These are phyloP conservation scores for Aspergillus campestris DNA, from an alignment of 495 filamentous ascomycete genomes.

Conservation along the genomic window DNA sequence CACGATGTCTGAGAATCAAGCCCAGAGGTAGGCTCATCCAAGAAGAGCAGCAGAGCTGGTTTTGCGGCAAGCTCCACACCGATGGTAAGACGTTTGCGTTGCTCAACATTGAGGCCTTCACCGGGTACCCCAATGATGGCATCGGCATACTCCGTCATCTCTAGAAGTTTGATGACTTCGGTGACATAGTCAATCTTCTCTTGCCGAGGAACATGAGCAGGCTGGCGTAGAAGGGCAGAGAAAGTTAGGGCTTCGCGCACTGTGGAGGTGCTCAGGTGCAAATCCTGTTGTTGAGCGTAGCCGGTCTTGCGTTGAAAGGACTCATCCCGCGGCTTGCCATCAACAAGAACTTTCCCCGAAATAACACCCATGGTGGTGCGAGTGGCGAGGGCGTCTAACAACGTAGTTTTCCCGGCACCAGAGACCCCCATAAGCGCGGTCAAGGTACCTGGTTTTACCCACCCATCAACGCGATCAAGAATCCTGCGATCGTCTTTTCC, in stretches of 20 bases:
- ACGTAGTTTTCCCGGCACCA: conserved; percentile 54
- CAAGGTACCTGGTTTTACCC: conserved; percentile 56
- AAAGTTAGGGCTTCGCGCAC: conserved; percentile 78
- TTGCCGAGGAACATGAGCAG: conserved; percentile 52
- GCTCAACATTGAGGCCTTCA: conserved; percentile 70
- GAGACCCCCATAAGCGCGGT: conserved; percentile 54
- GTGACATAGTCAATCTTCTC: conserved; percentile 89
- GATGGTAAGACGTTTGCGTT: conserved; percentile 75
- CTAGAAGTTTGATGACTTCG: conserved; percentile 84
- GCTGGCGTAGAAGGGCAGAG: conserved; percentile 75
- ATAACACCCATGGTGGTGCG: conserved; percentile 42
- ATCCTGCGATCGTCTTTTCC: conserved; percentile 43
- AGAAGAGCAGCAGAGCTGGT: conserved; percentile 71
- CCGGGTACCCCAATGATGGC: conserved; percentile 23
- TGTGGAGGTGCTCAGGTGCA: conserved; percentile 74
- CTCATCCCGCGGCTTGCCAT: conserved; percentile 47
- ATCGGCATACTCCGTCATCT: conserved; percentile 51
- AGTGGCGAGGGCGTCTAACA: conserved; percentile 47
- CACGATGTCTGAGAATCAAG: conserved; percentile 76
- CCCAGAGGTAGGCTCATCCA: conserved; percentile 81
- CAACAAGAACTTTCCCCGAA: conserved; percentile 43
- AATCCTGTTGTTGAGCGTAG: conserved; percentile 93
- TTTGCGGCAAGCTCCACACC: conserved; percentile 79
- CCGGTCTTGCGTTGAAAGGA: conserved; percentile 88
- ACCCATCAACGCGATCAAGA: conserved; percentile 52